A percentile compares a stretch with the other conserved stretches of the same genome.
Conservation (phyloP, 179 eudicot genomes). For the Gypsophila paniculata region DNA sequence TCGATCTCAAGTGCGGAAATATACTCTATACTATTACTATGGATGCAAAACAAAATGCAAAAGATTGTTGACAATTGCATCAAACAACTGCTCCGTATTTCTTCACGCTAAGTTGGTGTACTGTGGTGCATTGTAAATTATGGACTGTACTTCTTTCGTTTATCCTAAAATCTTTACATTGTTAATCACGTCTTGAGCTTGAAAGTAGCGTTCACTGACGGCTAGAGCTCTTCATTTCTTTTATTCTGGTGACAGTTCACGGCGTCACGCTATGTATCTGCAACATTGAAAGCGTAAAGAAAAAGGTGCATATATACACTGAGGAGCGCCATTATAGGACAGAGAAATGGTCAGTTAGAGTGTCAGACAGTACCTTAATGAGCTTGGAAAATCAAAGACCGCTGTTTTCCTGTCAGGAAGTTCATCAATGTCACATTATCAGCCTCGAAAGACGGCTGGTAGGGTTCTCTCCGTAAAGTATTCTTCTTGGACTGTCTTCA, state of each 20-base stretch:
- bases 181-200: neutral
- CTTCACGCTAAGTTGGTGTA: neutral
- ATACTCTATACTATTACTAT: neutral
- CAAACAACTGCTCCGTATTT: neutral
- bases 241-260: neutral
- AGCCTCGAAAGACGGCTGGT: constrained; percentile 56
- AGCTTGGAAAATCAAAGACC: neutral
- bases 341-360: too few relatives aligned
- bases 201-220: neutral
- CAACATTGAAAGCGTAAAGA: neutral
- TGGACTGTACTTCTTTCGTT: neutral
- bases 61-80: neutral
- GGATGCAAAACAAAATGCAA: too few relatives aligned
- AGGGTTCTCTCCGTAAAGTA: constrained; percentile 68
- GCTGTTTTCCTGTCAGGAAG: neutral
- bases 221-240: neutral
- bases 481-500: constrained; percentile 57
- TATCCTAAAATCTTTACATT: neutral
- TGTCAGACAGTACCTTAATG: neutral
- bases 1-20: too few relatives aligned
- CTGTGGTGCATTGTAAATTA: neutral
- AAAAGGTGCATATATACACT: neutral
- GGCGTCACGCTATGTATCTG: neutral
- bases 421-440: constrained; percentile 25
- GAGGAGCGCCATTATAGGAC: neutral